phyloP scores from a whole-genome alignment of 768 basidiomycete genomes.

The Leccinum imitatum region DNA sequence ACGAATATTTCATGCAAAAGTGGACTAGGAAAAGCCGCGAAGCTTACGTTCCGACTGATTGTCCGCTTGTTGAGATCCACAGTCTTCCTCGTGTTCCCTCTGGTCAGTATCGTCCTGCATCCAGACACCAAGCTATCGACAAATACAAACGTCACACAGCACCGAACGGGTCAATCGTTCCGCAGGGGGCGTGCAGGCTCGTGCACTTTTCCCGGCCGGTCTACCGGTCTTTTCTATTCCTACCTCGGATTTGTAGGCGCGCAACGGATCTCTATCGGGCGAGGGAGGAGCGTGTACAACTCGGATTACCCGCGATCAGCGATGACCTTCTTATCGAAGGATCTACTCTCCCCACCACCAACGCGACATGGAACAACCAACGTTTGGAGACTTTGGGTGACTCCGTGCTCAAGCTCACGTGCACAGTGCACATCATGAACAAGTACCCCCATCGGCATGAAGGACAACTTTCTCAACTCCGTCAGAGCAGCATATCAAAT shows the following conservation, averaged over 20 bases:
- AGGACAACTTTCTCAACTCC: slow-evolving; percentile 71
- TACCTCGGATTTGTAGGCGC: slow-evolving; percentile 68
- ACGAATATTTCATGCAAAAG: slow-evolving; percentile 55
- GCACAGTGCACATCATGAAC: slow-evolving; percentile 76
- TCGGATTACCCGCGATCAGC: slow-evolving; percentile 60
- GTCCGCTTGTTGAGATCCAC: slow-evolving; percentile 60
- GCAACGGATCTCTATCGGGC: slow-evolving; percentile 66
- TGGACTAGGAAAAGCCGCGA: slow-evolving; percentile 50
- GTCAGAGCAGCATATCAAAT: slow-evolving; percentile 68
- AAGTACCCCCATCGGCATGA: slow-evolving; percentile 77
- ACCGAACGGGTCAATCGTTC: slow-evolving; percentile 37
- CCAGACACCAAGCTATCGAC: slow-evolving; percentile 27
- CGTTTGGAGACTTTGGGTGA: slow-evolving; percentile 88
- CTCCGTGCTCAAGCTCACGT: slow-evolving; percentile 73
- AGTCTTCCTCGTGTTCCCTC: slow-evolving; percentile 42
- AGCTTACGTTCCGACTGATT: slow-evolving; percentile 50
- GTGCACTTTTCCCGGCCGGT: slow-evolving; percentile 52
- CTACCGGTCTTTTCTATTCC: slow-evolving; percentile 49
- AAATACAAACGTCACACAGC: slow-evolving; percentile 24
- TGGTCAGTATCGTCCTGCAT: slow-evolving; percentile 38
- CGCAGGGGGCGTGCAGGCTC: slow-evolving; percentile 51
- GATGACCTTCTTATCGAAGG: slow-evolving; percentile 67
- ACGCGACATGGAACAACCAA: slow-evolving; percentile 73
- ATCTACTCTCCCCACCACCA: slow-evolving; percentile 68
- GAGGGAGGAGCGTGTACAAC: slow-evolving; percentile 46